Evolutionary conservation across 345 rosid genomes (phyloP), one percentile per base, ranked within the genome.

Genomic region (Hypericum androsaemum): DNA sequence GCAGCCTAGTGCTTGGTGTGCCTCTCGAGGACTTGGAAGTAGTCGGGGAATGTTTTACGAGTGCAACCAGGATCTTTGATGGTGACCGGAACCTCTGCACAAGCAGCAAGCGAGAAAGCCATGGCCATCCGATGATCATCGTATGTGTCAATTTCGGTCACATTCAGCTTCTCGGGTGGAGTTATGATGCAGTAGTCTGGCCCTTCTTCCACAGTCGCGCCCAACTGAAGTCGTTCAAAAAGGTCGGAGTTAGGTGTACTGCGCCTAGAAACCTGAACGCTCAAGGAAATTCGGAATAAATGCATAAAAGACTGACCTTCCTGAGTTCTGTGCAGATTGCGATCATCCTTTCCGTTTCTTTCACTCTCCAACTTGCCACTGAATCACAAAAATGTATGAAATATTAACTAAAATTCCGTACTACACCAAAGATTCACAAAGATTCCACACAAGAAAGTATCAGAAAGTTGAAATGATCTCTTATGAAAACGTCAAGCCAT

Each of bases 331-430:
- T 94, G 84, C 94, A 94, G 59, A 94, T 71, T 5, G 99, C 97
- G 58, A 94, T 75, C 99, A 94, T 94, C 38, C 97, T 67, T 65
- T 94, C 97, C 0, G 95, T 94, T 70, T 94, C 99, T 71, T 94
- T 94, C 64, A 88, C 99, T 65, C 99, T 81, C 99, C 99, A 88
- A 69, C 99, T 94, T 44, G 97, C 97, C 75, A 94, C 97, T 94
- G 73, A 36, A 58, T 55, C 44, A 39, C 6, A 54, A 16, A 44
- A 44, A 10, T 22, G 32, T 22, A 22, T 1, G 32, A 22, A 22
- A 22, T 4, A 1, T 22, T 4, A 22, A 22, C 32, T 22, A 22
- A 22, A 22, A 22, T 4, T 22, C 32, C 32, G 4, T 22, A 22
- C 32, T 22, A 22, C 2, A 22, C 4, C 32, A 22, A 22, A 22